A percentile compares a stretch with the other conserved stretches of the same genome.
phyloP scores from a whole-genome alignment of 2,329 filamentous ascomycete genomes.

The Xylogone sp. region DNA sequence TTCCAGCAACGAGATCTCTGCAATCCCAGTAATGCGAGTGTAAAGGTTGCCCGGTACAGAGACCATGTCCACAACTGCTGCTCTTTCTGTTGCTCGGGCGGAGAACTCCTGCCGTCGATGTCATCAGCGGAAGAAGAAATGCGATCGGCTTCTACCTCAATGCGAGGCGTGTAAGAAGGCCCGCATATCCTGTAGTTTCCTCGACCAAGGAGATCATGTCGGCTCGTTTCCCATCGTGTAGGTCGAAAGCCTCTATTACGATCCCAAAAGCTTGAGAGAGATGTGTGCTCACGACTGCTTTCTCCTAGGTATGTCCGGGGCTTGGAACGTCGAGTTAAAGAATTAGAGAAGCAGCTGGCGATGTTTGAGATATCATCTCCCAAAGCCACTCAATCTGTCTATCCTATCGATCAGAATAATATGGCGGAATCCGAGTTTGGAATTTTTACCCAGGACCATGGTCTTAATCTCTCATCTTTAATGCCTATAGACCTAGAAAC shows the following conservation, averaged over 20 bases:
- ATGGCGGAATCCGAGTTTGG: slow-evolving; percentile 1
- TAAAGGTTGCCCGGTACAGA: background rate
- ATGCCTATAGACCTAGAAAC: background rate
- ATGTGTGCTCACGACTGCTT: background rate
- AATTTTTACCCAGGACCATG: background rate
- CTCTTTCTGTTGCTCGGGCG: background rate
- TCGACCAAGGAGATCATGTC: slow-evolving; percentile 33
- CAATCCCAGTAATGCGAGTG: background rate
- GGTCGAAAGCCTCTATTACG: slow-evolving; percentile 13
- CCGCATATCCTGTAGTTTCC: slow-evolving; percentile 36
- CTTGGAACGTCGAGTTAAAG: slow-evolving; percentile 25
- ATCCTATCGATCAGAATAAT: background rate
- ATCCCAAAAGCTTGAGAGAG: background rate
- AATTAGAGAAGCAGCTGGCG: slow-evolving; percentile 20
- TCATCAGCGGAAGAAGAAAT: slow-evolving; percentile 38
- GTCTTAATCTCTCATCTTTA: background rate
- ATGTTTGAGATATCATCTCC: background rate
- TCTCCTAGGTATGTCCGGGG: slow-evolving; percentile 29
- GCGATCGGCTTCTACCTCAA: slow-evolving; percentile 34
- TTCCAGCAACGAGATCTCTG: background rate
- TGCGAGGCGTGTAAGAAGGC: slow-evolving; percentile 36
- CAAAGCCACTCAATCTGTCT: background rate
- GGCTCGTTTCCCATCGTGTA: slow-evolving; percentile 38
- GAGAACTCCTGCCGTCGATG: slow-evolving; percentile 34
- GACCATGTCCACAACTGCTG: background rate